Conservation (phyloP, 257 asterid genomes). For the Oldenlandia corymbosa region DNA sequence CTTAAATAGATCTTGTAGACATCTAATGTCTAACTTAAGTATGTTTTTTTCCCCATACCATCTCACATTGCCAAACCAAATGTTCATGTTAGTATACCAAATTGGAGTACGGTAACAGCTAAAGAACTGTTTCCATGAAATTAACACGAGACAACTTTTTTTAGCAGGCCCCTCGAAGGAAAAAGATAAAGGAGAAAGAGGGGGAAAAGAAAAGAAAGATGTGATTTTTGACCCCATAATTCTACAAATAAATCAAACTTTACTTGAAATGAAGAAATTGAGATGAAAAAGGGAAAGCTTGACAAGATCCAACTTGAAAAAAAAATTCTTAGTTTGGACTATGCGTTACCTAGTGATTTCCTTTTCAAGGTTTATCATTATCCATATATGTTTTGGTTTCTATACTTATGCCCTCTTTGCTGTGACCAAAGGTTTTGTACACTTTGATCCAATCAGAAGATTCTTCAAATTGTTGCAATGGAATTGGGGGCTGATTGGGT, state of each 20-base stretch:
- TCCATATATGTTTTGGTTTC: constrained; percentile 14
- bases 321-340: constrained; percentile 23
- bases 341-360: constrained; percentile 24
- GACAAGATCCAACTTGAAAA: background rate
- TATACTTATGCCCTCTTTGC: too few species aligned
- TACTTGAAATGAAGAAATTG: constrained; percentile 17
- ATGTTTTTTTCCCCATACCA: too few species aligned
- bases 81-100: too few species aligned
- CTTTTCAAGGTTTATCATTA: constrained; percentile 39
- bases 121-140: constrained; percentile 13
- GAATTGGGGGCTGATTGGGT: constrained; percentile 22
- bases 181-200: constrained; percentile 31
- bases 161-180: constrained; percentile 22
- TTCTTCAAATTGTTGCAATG: constrained; percentile 41
- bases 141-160: constrained; percentile 46
- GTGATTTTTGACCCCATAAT: constrained; percentile 43
- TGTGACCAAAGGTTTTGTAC: background rate
- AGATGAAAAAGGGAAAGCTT: background rate
- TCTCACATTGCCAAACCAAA: too few species aligned
- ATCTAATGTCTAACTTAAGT: too few species aligned
- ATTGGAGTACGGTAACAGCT: background rate
- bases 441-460: constrained; percentile 31
- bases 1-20: too few species aligned
- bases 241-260: constrained; percentile 31
- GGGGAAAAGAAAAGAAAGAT: constrained; percentile 30